phyloP scores from a whole-genome alignment of 2,329 filamentous ascomycete genomes.

The Venturia oleaginea region DNA sequence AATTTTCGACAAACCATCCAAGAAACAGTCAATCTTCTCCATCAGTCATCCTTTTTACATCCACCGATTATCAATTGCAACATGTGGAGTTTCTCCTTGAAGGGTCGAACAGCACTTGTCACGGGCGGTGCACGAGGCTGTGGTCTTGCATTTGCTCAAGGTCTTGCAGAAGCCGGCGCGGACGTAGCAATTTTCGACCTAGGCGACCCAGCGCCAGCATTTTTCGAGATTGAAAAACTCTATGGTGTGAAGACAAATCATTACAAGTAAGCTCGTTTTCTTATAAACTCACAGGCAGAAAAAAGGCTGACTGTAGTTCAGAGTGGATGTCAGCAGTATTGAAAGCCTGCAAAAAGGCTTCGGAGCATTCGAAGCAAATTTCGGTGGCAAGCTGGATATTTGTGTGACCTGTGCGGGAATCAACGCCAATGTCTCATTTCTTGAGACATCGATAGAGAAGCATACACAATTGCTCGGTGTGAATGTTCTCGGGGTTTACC shows the following conservation, averaged over 20 bases:
- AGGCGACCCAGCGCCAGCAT: constrained; percentile 55
- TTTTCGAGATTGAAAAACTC: constrained; percentile 5
- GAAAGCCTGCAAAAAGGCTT: constrained; percentile 39
- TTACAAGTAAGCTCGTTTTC: constrained; percentile 14
- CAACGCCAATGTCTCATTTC: constrained; percentile 35
- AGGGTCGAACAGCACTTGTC: constrained; percentile 73
- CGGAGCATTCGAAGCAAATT: constrained; percentile 27
- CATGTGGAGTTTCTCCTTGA: constrained; percentile 62
- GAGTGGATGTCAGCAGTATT: constrained; percentile 61
- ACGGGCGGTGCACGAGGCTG: constrained; percentile 86
- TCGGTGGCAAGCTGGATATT: constrained; percentile 35
- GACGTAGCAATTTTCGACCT: constrained; percentile 88
- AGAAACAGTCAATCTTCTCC: background rate
- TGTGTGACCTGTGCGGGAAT: constrained; percentile 55
- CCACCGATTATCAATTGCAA: background rate
- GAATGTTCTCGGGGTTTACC: constrained; percentile 39
- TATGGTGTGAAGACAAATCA: constrained; percentile 18
- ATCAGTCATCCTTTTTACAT: background rate
- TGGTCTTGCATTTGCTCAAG: constrained; percentile 87
- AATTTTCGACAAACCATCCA: background rate
- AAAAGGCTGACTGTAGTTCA: constrained; percentile 13
- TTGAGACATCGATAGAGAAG: constrained; percentile 36
- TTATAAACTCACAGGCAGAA: background rate
- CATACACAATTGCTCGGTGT: constrained; percentile 34
- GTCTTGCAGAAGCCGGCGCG: constrained; percentile 77